These are phyloP conservation scores for Lactarius pseudohatsudake DNA, from an alignment of 768 basidiomycete genomes.

Conservation along the genomic window DNA sequence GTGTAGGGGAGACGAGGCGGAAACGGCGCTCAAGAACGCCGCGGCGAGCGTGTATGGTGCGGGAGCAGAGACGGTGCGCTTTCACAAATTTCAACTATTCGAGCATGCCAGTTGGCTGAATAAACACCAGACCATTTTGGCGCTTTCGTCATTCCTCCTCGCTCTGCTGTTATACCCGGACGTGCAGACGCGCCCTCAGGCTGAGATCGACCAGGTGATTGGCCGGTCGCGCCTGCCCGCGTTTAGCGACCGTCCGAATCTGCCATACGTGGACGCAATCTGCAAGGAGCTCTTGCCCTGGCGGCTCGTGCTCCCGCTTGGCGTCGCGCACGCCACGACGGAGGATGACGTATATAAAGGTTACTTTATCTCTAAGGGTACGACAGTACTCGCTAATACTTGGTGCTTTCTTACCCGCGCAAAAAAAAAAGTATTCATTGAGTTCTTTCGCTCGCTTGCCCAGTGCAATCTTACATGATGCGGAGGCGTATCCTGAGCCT, in stretches of 20 bases:
- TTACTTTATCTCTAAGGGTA: conserved; percentile 20
- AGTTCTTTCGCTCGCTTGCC: background rate
- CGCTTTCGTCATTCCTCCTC: conserved; percentile 18
- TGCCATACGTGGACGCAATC: conserved; percentile 32
- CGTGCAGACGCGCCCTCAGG: conserved; percentile 19
- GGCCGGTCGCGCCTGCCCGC: conserved; percentile 30
- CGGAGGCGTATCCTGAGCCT: conserved; percentile 24
- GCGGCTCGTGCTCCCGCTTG: conserved; percentile 19
- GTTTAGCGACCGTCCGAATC: conserved; percentile 24
- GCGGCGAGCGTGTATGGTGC: conserved; percentile 21
- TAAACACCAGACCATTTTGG: conserved; percentile 15
- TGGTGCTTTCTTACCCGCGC: background rate
- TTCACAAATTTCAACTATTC: background rate
- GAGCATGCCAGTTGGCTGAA: background rate
- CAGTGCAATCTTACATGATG: conserved; percentile 33
- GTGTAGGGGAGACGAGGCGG: conserved; percentile 9
- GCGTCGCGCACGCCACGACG: conserved; percentile 19
- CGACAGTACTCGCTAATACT: conserved; percentile 17
- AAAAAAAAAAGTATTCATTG: too few species aligned
- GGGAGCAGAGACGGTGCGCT: conserved; percentile 16
- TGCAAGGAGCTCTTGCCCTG: conserved; percentile 19
- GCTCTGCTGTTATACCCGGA: conserved; percentile 22
- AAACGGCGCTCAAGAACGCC: conserved; percentile 12
- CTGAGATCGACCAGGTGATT: conserved; percentile 28
- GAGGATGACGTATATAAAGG: conserved; percentile 16